Conservation (phyloP, 371 early-diverging fungal species). For the Saksenaea vasiformis region DNA sequence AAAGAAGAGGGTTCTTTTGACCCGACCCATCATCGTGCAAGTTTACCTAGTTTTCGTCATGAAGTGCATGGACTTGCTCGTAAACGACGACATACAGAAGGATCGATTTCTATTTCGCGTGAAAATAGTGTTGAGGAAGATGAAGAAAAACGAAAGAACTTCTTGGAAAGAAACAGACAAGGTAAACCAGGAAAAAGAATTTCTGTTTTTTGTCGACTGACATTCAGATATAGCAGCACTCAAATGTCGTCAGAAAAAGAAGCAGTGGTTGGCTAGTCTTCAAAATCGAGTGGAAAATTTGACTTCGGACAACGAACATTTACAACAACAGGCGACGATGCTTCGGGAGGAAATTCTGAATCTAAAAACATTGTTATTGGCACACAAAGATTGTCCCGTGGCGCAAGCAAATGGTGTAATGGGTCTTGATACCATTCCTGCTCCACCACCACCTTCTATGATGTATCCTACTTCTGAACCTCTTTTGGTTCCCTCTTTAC, state of each 20-base stretch:
- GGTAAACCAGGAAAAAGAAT: slow-evolving; percentile 46
- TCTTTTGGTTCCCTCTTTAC: not conserved
- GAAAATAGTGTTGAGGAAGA: slow-evolving; percentile 26
- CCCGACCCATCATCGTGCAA: not conserved
- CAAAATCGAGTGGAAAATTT: slow-evolving; percentile 59
- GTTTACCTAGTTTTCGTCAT: not conserved
- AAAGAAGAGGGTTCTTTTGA: not conserved
- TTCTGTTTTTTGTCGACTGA: not conserved
- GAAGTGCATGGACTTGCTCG: too few species aligned
- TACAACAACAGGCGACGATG: slow-evolving; percentile 47
- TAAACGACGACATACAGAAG: slow-evolving; percentile 3
- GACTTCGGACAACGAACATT: slow-evolving; percentile 51
- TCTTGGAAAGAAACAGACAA: slow-evolving; percentile 82
- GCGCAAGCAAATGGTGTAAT: slow-evolving; percentile 26
- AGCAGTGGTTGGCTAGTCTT: slow-evolving; percentile 60
- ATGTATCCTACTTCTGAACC: not conserved
- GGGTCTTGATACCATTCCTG: not conserved
- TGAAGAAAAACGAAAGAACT: slow-evolving; percentile 74
- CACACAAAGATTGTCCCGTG: slow-evolving; percentile 64
- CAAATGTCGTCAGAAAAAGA: slow-evolving; percentile 74
- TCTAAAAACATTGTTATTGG: slow-evolving; percentile 59
- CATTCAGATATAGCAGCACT: slow-evolving; percentile 60
- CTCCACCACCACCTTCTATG: not conserved
- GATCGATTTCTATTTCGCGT: not conserved
- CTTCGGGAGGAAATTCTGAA: slow-evolving; percentile 54